Conservation (phyloP, 2,329 filamentous ascomycete genomes). For the Verticillium dahliae region DNA sequence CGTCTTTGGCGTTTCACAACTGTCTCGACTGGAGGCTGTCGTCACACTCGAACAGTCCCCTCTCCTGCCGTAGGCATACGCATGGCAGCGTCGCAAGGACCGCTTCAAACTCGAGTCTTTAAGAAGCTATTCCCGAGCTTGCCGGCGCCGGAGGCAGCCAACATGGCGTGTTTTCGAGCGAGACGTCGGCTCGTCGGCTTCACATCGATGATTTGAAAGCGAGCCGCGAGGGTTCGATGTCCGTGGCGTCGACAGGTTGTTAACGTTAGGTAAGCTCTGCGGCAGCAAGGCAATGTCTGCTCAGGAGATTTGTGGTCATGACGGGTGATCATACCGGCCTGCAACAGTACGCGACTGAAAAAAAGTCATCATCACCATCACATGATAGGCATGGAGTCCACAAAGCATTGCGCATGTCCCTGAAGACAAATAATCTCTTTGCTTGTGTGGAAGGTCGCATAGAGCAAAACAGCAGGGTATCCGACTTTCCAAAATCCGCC, state of each 20-base stretch:
- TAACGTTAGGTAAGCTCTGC: background rate
- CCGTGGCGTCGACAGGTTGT: background rate
- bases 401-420: background rate
- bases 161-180: background rate
- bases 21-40: background rate
- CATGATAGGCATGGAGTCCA: background rate
- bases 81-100: background rate
- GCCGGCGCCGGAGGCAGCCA: background rate
- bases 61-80: background rate
- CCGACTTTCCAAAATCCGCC: background rate
- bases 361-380: too few species aligned
- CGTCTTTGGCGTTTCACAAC: background rate
- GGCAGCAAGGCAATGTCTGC: background rate
- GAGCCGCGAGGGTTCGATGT: too few species aligned
- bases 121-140: background rate
- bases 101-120: background rate
- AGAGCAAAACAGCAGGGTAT: background rate
- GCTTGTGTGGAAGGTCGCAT: background rate
- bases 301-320: background rate
- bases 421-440: background rate
- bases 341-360: too few species aligned
- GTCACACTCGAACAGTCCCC: background rate
- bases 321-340: background rate
- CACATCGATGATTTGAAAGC: background rate
- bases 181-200: background rate